Evolutionary conservation across 1,284 basidiomycete species (phyloP), one percentile per base, ranked within the genome.

Genomic region (Trichosporon asahii): DNA sequence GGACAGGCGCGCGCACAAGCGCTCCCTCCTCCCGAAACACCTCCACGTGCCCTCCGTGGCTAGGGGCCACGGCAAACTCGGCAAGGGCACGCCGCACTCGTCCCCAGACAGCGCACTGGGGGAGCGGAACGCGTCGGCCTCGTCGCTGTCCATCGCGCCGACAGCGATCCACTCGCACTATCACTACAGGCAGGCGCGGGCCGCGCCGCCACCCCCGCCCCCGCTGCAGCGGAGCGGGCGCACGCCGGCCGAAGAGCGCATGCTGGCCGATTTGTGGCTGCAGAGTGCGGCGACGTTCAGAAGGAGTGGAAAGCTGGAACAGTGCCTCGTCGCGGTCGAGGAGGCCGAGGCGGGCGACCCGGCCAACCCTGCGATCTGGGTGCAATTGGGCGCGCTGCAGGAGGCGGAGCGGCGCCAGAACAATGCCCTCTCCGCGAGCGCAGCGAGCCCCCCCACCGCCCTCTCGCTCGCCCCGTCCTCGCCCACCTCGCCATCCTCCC

Each of bases 201-300:
- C 68, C 0, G 57, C 65, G 40, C 66, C 74, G 15, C 73, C 77
- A 0, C 76, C 79, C 0, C 76, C 80, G 3, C 75, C 76, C 0
- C 73, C 76, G 3, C 70, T 74, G 40, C 57, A 63, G 8, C 35
- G 60, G 5, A 31, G 35, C 2, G 63, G 74, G n/a, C 85, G 87
- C 6, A 85, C 86, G 15, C 85, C 87, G n/a, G 87, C 85, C 65
- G 91, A 93, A 76, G 88, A 89, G 46, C 85, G 89, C 35, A 82
- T 95, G 40, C 85, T 98, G 68, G 92, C 91, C 68, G 89, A 94
- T 75, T 85, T 98, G 23, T 99, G 96, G 96, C 85, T 98, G 6
- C 92, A 94, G 87, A 91, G 90, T 2, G 94, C 96, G 0, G 95
- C 97, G 4, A 95, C 93, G 0, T 99, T 98, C 85, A 87, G 97